Evolutionary conservation across 805 yeast species (phyloP), one percentile per base, ranked within the genome.

Genomic region (Ogataea zsoltii): DNA sequence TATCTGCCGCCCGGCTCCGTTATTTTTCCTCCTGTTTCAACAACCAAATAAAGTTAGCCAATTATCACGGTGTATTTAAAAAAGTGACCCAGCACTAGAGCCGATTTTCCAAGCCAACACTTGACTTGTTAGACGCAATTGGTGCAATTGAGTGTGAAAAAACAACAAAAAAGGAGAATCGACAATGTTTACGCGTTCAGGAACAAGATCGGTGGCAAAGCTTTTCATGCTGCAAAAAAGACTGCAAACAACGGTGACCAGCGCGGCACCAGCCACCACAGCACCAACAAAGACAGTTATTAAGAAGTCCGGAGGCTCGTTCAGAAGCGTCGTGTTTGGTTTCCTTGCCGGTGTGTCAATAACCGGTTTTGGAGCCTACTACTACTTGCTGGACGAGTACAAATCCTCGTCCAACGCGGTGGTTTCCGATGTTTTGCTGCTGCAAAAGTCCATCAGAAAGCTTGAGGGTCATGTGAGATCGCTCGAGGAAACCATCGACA

Each of bases 291-390:
- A 37, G 32, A 26, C 40, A 7, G 40, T 28, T 6, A 13, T 37
- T 14, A 44, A 45, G 25, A 61, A 48, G 44, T 58, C 56, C 38
- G 44, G 42, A 15, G 52, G 60, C 17, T 62, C 69, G 21, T 56
- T 67, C 42, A 66, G 56, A 49, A 71, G 72, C 14, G 79, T 77
- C 4, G 71, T 88, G 51, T 69, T 87, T 44, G 96, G 96, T 2
- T 89, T 88, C 66, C 74, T 88, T 44, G 70, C 82, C 25, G 96
- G 96, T 36, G 85, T 84, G 31, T 72, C 88, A 17, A 63, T 76
- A 50, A 85, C 96, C 14, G 91, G 95, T 2, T 77, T 76, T 44
- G 86, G 80, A 7, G 82, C 91, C 13, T 88, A 88, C 71, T 84
- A 80, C 64, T 88, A 87, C 66, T 72, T 87, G 54, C 66, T 87